phyloP scores from a whole-genome alignment of 768 basidiomycete species.

The Hygrocybe punicea region DNA sequence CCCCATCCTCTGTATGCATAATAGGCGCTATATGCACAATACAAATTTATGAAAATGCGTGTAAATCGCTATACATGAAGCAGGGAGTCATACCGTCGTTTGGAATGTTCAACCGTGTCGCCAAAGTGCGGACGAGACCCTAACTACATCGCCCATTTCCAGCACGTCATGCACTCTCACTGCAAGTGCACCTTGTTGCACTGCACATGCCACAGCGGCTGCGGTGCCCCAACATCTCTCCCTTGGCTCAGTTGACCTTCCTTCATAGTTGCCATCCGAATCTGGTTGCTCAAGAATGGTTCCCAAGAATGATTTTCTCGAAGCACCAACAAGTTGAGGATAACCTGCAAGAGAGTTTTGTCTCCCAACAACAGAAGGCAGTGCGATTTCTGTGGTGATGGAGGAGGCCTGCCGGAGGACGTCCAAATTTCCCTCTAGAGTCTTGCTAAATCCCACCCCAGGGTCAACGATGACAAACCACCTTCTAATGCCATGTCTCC shows the following conservation, averaged over 20 bases:
- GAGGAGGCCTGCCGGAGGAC: conserved; percentile 57
- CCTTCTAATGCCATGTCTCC: conserved; percentile 67
- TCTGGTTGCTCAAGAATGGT: conserved; percentile 52
- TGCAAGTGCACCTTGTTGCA: conserved; percentile 67
- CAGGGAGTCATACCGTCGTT: no score
- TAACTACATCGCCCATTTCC: conserved; percentile 71
- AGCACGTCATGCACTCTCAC: conserved; percentile 81
- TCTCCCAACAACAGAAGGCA: conserved; percentile 7
- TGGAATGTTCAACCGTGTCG: no score
- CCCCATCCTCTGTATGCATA: background rate
- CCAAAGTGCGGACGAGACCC: conserved; percentile 63
- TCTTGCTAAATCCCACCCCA: conserved; percentile 93
- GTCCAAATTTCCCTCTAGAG: conserved; percentile 65
- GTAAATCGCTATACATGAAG: no score
- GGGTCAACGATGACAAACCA: conserved; percentile 93
- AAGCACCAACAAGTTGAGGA: conserved; percentile 71
- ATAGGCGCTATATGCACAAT: background rate
- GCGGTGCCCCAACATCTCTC: conserved; percentile 80
- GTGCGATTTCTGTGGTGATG: conserved; percentile 27
- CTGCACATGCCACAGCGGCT: conserved; percentile 66
- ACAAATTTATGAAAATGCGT: no score
- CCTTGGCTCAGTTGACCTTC: conserved; percentile 54
- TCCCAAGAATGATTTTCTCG: conserved; percentile 83
- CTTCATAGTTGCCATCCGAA: conserved; percentile 22
- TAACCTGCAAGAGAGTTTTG: conserved; percentile 56